Conservation (phyloP, 2,329 filamentous ascomycete genomes). For the Alternaria conjuncta region DNA sequence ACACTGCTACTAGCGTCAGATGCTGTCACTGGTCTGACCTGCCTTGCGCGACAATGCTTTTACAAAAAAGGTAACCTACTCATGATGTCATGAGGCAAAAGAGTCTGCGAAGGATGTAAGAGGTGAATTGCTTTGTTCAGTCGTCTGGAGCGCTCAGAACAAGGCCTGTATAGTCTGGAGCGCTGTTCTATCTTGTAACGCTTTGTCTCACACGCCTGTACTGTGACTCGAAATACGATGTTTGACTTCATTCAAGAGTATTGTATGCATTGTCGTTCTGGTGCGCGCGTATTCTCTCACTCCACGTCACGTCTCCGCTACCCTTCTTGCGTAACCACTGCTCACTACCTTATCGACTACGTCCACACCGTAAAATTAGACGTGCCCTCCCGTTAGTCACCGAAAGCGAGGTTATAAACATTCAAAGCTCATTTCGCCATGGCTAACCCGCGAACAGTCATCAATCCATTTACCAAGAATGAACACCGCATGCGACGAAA, state of each 20-base stretch:
- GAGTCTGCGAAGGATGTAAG: no score
- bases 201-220: conserved; percentile 6
- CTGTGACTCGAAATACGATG: not conserved
- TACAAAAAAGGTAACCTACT: not conserved
- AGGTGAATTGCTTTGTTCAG: not conserved
- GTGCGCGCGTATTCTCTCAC: not conserved
- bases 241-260: not conserved
- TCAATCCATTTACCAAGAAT: conserved; percentile 11
- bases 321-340: not conserved
- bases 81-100: not conserved
- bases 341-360: not conserved
- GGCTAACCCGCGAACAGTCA: conserved; percentile 3
- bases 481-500: conserved; percentile 8
- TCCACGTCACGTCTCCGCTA: not conserved
- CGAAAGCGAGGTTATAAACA: not conserved
- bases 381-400: not conserved
- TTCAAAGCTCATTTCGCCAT: not conserved
- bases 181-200: not conserved
- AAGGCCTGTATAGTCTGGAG: not conserved
- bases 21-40: not conserved
- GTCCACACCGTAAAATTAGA: not conserved
- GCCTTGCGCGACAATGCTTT: not conserved
- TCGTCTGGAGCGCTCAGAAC: not conserved
- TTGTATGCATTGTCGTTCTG: not conserved
- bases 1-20: not conserved